Percentiles rank a stretch among this genome's conserved stretches.
Evolutionary conservation across 179 eudicot genomes (phyloP).

Genomic region (Camellia oleifera): DNA sequence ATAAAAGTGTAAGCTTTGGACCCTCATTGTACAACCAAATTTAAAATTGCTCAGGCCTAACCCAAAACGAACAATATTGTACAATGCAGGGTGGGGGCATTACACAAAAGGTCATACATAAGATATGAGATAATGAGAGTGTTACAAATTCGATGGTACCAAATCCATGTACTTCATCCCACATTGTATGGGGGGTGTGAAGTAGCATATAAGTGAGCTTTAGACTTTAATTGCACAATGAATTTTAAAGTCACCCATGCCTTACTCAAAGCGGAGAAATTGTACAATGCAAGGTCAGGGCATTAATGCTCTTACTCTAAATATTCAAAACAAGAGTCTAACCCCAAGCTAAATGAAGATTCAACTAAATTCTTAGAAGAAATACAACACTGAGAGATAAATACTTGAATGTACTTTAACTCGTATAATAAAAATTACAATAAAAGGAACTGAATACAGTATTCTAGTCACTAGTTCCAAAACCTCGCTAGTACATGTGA

Average conservation of each 20-base stretch:
- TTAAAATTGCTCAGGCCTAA: too few species aligned
- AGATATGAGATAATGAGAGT: not conserved
- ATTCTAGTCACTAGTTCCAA: not conserved
- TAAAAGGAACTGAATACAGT: not conserved
- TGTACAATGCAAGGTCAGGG: not conserved
- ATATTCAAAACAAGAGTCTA: not conserved
- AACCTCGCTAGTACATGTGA: slow-evolving; percentile 8
- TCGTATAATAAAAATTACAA: not conserved
- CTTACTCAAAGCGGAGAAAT: not conserved
- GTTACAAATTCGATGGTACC: not conserved
- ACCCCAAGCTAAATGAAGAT: not conserved
- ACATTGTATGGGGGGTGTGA: too few species aligned
- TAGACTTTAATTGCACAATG: too few species aligned
- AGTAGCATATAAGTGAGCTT: too few species aligned
- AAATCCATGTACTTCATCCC: too few species aligned
- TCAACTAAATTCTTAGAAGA: not conserved
- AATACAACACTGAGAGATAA: not conserved
- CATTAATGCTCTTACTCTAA: not conserved
- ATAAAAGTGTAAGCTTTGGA: too few species aligned
- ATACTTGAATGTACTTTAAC: not conserved
- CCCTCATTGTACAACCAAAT: too few species aligned
- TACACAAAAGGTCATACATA: not conserved
- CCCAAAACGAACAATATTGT: too few species aligned
- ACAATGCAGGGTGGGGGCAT: not conserved
- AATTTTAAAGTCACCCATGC: too few species aligned